Evolutionary conservation across 192 early-diverging fungal genomes (phyloP).

Genomic region (Allomyces javanicus): DNA sequence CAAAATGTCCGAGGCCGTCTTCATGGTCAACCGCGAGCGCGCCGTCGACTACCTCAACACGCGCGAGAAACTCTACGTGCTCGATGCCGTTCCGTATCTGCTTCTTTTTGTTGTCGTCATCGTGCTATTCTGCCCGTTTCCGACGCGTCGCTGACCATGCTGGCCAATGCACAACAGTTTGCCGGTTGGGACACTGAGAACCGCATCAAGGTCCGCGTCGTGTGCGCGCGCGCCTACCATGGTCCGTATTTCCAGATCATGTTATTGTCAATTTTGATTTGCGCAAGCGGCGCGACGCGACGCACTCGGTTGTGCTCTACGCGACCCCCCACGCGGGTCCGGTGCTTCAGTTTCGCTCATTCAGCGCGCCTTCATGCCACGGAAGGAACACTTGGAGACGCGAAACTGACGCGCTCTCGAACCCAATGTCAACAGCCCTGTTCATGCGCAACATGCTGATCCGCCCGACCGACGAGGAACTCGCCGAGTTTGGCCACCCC

Average conservation of each 20-base stretch:
- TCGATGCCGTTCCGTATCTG: too few relatives aligned
- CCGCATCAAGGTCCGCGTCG: constrained; percentile 89
- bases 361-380: neutral
- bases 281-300: neutral
- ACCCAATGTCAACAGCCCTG: constrained; percentile 18
- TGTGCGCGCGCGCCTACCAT: constrained; percentile 89
- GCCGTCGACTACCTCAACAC: constrained; percentile 95
- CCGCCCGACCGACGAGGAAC: constrained; percentile 76
- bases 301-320: too few relatives aligned
- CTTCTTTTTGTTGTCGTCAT: too few relatives aligned
- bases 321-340: too few relatives aligned
- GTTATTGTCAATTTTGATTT: neutral
- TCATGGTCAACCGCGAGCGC: constrained; percentile 88
- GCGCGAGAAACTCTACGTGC: constrained; percentile 73
- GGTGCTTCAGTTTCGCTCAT: too few relatives aligned
- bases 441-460: constrained; percentile 99
- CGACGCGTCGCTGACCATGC: too few relatives aligned
- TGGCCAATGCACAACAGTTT: too few relatives aligned
- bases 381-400: neutral
- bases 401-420: neutral
- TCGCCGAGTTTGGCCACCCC: constrained; percentile 78
- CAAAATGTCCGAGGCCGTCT: constrained; percentile 56
- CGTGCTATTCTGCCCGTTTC: too few relatives aligned
- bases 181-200: constrained; percentile 99
- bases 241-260: constrained; percentile 3